phyloP scores from a whole-genome alignment of 2,329 filamentous ascomycete species.

The Apiospora kogelbergensis region DNA sequence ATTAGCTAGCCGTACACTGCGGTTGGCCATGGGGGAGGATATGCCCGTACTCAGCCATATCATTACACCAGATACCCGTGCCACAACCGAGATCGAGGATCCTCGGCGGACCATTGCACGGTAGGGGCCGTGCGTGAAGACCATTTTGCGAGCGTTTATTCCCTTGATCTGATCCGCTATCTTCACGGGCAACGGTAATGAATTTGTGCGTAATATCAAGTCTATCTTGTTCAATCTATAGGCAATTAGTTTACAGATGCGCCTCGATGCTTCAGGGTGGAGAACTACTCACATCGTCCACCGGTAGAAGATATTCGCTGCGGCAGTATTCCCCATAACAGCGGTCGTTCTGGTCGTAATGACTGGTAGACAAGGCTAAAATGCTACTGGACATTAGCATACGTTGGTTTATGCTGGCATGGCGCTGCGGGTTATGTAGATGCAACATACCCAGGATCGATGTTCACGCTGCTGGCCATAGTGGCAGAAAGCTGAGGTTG shows the following conservation, averaged over 20 bases:
- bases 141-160: constrained; percentile 19
- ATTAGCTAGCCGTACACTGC: not conserved
- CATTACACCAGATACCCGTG: constrained; percentile 88
- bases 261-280: not conserved
- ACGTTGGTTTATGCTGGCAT: not conserved
- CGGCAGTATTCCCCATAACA: constrained; percentile 67
- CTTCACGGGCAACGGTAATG: constrained; percentile 63
- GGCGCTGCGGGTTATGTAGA: not conserved
- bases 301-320: constrained; percentile 77
- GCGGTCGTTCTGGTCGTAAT: constrained; percentile 60
- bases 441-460: not conserved
- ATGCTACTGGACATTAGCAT: constrained; percentile 35
- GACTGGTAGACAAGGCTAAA: not conserved
- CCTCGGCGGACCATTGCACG: constrained; percentile 32
- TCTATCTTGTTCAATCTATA: constrained; percentile 65
- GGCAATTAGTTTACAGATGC: not conserved
- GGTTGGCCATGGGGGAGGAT: not conserved
- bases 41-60: constrained; percentile 70
- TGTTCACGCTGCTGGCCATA: not conserved
- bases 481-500: not conserved
- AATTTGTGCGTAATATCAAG: constrained; percentile 82
- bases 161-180: constrained; percentile 23
- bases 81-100: constrained; percentile 76
- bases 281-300: constrained; percentile 65
- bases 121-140: constrained; percentile 36